phyloP scores from a whole-genome alignment of 2,329 filamentous ascomycete species.

The Mycosphaerella sp. region DNA sequence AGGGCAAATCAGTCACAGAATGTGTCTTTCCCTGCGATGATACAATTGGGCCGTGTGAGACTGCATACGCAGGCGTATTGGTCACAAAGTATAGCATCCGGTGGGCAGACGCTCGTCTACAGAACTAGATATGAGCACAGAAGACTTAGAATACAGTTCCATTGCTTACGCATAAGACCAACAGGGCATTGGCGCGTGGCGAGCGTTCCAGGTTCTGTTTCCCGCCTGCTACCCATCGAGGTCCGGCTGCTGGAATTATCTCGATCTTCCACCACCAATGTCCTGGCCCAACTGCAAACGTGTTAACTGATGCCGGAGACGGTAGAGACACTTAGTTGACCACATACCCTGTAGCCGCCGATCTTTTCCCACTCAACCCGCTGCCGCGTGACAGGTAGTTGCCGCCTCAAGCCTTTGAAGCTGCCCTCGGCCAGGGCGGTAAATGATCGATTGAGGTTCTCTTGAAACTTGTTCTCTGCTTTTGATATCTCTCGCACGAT shows the following conservation, averaged over 20 bases:
- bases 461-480: constrained; percentile 88
- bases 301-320: neutral
- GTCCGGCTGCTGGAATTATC: neutral
- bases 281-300: neutral
- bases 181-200: neutral
- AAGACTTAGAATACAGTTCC: neutral
- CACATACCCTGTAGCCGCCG: constrained; percentile 73
- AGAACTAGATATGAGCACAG: neutral
- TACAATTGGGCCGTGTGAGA: too few species aligned
- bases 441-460: constrained; percentile 90
- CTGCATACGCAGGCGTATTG: too few species aligned
- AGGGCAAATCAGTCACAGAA: too few species aligned
- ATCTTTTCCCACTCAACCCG: constrained; percentile 99
- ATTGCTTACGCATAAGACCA: neutral
- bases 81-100: too few species aligned
- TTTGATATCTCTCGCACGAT: constrained; percentile 71
- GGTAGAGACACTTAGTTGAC: neutral
- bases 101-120: too few species aligned
- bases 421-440: constrained; percentile 82
- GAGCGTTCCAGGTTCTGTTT: neutral
- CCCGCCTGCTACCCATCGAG: neutral
- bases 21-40: too few species aligned
- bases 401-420: constrained; percentile 87
- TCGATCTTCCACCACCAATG: neutral
- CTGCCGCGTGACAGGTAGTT: constrained; percentile 92